Evolutionary conservation across 2,329 filamentous ascomycete species (phyloP), one percentile per base, ranked within the genome.

Genomic region (Remersonia thermophila): DNA sequence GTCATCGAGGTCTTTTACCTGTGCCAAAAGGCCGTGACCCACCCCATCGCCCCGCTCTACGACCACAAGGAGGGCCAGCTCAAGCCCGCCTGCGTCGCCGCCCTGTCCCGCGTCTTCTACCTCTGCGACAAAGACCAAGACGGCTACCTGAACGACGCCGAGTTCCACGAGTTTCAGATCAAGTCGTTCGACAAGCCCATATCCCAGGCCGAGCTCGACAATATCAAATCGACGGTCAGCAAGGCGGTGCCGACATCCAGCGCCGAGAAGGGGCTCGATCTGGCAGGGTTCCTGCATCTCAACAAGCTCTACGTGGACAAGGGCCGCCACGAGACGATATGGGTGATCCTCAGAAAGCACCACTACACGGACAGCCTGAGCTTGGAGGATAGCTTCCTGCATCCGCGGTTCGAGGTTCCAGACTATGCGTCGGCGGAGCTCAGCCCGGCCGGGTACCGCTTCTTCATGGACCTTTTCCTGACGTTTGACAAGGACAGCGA

Each of bases 231-330:
- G 30, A 85, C 84, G 2, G 83, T 98, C 41, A 70, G 75, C 44
- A 83, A 83, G 52, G 65, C 71, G 12, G 67, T 77, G 1, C 74
- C 80, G 0, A 66, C 69, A 3, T 73, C 76, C 0, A 69, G 75
- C 16, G 67, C 73, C 2, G 69, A 76, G 20, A 72, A 67, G 29
- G 91, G 89, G 1, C 83, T 98, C 46, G 81, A 87, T 44, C 73
- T 83, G 46, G 71, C 70, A 27, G 87, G 85, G 0, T 98, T 98
- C 51, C 61, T 98, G 33, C 75, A 89, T 46, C 65, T 98, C 27
- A 96, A 96, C 62, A 94, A 87, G 60, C 75, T 96, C 39, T 98
- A 95, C 55, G 91, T 87, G 0, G 89, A 96, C 55, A 96, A 96
- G 56, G 91, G 91, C 10, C 81, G 91, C 10, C 91, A 98, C 55